These are phyloP conservation scores for Amaranthus tricolor DNA, from an alignment of 179 eudicot species.

Conservation along the genomic window DNA sequence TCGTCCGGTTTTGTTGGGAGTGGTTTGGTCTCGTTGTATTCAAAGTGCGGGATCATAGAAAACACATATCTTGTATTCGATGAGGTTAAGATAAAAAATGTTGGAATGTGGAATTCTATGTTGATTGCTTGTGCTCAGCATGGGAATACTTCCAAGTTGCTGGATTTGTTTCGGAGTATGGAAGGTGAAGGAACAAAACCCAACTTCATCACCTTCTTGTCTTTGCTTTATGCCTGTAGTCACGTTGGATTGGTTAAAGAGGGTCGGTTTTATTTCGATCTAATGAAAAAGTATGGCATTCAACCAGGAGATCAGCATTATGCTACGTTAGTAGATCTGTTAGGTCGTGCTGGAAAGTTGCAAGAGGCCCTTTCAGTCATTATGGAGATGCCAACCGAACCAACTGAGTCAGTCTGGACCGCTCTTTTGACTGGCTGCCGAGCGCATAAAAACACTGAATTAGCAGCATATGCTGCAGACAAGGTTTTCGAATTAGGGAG, in stretches of 20 bases:
- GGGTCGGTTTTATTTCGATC: conserved; percentile 60
- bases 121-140: conserved; percentile 90
- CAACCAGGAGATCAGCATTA: conserved; percentile 80
- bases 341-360: conserved; percentile 82
- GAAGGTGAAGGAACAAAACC: conserved; percentile 48
- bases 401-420: conserved; percentile 88
- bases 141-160: conserved; percentile 47
- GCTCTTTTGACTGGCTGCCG: conserved; percentile 82
- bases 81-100: conserved; percentile 47
- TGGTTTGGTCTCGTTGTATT: conserved; percentile 74
- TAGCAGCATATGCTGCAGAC: conserved; percentile 84
- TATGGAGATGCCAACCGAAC: conserved; percentile 64
- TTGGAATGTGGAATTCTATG: conserved; percentile 92
- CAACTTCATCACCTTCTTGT: conserved; percentile 80
- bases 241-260: conserved; percentile 74
- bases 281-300: conserved; percentile 60
- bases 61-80: conserved; percentile 60
- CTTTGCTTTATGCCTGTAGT: conserved; percentile 79
- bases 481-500: conserved; percentile 61
- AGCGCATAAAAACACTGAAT: conserved; percentile 54
- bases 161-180: conserved; percentile 59
- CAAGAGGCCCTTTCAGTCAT: conserved; percentile 59
- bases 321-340: conserved; percentile 76
- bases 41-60: conserved; percentile 70
- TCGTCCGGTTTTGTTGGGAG: conserved; percentile 80